Conservation (phyloP, 129 eudicot genomes). For the Rutidosis leptorrhynchoides region DNA sequence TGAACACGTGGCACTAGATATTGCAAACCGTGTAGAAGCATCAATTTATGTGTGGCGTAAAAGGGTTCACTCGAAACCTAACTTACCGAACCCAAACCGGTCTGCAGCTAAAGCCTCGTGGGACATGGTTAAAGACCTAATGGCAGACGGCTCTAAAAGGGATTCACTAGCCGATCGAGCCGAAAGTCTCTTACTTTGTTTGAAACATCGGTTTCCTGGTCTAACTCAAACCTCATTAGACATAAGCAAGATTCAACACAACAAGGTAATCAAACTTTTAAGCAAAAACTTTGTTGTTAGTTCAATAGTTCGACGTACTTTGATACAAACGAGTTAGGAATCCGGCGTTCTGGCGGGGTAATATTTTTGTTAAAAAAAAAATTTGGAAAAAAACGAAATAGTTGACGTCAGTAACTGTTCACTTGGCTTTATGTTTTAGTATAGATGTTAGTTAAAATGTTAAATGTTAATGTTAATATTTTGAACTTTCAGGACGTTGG, state of each 20-base stretch:
- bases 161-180: conserved; percentile 89
- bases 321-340: no score
- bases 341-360: no score
- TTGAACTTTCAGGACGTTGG: conserved; percentile 65
- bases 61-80: conserved; percentile 54
- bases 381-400: no score
- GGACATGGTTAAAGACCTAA: conserved; percentile 83
- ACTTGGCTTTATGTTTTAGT: no score
- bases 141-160: conserved; percentile 77
- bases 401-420: no score
- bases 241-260: conserved; percentile 88
- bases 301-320: background rate
- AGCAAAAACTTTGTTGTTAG: background rate
- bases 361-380: no score
- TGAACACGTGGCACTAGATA: conserved; percentile 82
- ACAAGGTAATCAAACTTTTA: conserved; percentile 47
- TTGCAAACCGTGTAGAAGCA: conserved; percentile 91
- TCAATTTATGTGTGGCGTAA: conserved; percentile 82
- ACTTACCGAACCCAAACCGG: conserved; percentile 48
- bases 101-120: conserved; percentile 81
- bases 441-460: no score
- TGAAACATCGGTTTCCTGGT: conserved; percentile 86
- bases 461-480: no score
- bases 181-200: conserved; percentile 71
- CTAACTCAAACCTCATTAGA: conserved; percentile 88